A percentile compares a stretch with the other conserved stretches of the same genome.
Conservation (phyloP, 2,329 filamentous ascomycete genomes). For the Stenocarpella maydis region DNA sequence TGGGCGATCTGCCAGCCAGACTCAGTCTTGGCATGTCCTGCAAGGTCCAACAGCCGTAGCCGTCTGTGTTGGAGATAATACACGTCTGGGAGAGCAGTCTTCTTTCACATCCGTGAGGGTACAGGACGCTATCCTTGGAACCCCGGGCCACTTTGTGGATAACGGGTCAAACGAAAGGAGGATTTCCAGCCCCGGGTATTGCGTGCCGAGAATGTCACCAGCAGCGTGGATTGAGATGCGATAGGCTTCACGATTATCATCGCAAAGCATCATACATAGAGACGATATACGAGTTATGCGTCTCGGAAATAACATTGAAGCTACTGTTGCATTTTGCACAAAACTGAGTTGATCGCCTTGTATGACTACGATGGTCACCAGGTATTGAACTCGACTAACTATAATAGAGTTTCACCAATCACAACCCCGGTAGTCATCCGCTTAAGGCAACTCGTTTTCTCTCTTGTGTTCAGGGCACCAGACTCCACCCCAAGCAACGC, state of each 20-base stretch:
- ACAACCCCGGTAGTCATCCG: not conserved
- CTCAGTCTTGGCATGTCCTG: not conserved
- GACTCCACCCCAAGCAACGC: not conserved
- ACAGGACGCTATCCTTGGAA: not conserved
- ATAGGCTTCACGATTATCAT: not conserved
- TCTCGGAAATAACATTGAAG: not conserved
- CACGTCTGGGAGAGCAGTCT: not conserved
- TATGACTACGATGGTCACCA: not conserved
- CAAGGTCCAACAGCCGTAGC: not conserved
- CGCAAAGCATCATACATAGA: not conserved
- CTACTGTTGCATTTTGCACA: not conserved
- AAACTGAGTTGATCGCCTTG: conserved; percentile 16
- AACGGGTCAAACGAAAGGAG: not conserved
- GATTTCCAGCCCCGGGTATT: not conserved
- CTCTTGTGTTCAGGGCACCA: not conserved
- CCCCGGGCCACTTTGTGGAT: not conserved
- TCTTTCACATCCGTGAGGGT: not conserved
- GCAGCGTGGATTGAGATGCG: not conserved
- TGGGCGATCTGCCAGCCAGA: not conserved
- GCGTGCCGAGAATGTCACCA: not conserved
- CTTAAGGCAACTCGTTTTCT: not conserved
- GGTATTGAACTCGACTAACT: not conserved
- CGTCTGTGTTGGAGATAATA: not conserved
- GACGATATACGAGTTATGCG: no score
- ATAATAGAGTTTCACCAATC: conserved; percentile 13